A percentile compares a stretch with the other conserved stretches of the same genome.
These are phyloP conservation scores for Chaetomium cochliodes DNA, from an alignment of 495 filamentous ascomycete genomes.

Conservation along the genomic window DNA sequence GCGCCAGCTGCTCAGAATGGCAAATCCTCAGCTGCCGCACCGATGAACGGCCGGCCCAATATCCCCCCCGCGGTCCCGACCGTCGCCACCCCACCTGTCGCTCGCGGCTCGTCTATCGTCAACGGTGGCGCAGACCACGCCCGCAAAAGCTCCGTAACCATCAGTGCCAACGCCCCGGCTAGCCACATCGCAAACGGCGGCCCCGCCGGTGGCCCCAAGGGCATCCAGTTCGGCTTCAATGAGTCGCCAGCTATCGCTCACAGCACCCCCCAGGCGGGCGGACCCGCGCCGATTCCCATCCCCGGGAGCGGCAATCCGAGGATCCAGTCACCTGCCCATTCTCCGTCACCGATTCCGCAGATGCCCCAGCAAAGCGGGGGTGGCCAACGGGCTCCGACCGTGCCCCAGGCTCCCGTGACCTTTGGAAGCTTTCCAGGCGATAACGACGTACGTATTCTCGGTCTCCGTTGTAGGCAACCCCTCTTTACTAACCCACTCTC, in stretches of 20 bases:
- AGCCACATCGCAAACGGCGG: slow-evolving; percentile 74
- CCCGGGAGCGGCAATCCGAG: slow-evolving; percentile 59
- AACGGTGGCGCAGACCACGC: slow-evolving; percentile 66
- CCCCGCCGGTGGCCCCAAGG: slow-evolving; percentile 55
- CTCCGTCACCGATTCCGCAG: slow-evolving; percentile 86
- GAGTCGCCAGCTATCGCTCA: slow-evolving; percentile 69
- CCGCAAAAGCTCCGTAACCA: slow-evolving; percentile 83
- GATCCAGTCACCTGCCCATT: slow-evolving; percentile 68
- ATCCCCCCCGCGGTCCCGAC: slow-evolving; percentile 67
- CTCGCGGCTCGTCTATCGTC: slow-evolving; percentile 60
- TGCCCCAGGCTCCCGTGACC: slow-evolving; percentile 63
- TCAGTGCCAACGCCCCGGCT: slow-evolving; percentile 72
- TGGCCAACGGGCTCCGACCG: slow-evolving; percentile 72
- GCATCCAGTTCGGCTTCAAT: slow-evolving; percentile 76
- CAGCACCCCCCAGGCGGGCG: slow-evolving; percentile 54
- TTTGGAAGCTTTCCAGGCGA: slow-evolving; percentile 84
- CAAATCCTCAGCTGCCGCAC: slow-evolving; percentile 67
- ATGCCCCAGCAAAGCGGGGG: slow-evolving; percentile 79
- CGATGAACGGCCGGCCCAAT: slow-evolving; percentile 78
- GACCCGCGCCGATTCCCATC: slow-evolving; percentile 64
- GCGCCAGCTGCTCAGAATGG: slow-evolving; percentile 69
- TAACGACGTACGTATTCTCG: slow-evolving; percentile 60
- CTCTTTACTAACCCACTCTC: slow-evolving; percentile 34
- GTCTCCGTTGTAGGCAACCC: slow-evolving; percentile 1
- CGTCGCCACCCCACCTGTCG: slow-evolving; percentile 50